These are phyloP conservation scores for Fusarium transvaalense DNA, from an alignment of 2,329 filamentous ascomycete genomes.

Conservation along the genomic window DNA sequence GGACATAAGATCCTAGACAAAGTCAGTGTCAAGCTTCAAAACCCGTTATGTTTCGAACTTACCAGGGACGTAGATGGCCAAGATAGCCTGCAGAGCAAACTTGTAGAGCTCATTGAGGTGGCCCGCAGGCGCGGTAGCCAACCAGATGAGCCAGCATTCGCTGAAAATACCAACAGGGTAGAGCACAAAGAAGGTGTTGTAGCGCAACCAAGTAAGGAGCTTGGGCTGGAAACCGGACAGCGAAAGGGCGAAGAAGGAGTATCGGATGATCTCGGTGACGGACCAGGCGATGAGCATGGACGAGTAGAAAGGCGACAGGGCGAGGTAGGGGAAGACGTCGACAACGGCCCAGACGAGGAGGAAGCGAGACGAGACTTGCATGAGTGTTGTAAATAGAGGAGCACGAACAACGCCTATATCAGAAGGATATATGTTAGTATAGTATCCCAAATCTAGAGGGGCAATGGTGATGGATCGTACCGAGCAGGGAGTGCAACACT, in stretches of 20 bases:
- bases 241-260: slow-evolving; percentile 87
- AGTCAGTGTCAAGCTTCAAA: slow-evolving; percentile 8
- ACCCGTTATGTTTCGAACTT: slow-evolving; percentile 52
- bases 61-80: slow-evolving; percentile 86
- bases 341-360: slow-evolving; percentile 91
- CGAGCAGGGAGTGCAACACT: slow-evolving; percentile 81
- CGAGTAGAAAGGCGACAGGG: slow-evolving; percentile 72
- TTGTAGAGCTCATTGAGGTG: slow-evolving; percentile 63
- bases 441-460: background rate
- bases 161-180: slow-evolving; percentile 93
- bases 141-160: slow-evolving; percentile 85
- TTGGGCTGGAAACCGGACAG: slow-evolving; percentile 72
- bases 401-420: slow-evolving; percentile 82
- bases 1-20: slow-evolving; percentile 74
- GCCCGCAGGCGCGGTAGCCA: slow-evolving; percentile 71
- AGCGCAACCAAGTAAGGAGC: slow-evolving; percentile 82
- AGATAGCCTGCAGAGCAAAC: slow-evolving; percentile 71
- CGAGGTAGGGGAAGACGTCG: slow-evolving; percentile 76
- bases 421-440: slow-evolving; percentile 6
- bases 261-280: slow-evolving; percentile 91
- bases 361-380: slow-evolving; percentile 90
- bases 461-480: slow-evolving; percentile 60
- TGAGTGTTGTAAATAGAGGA: slow-evolving; percentile 84
- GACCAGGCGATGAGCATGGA: slow-evolving; percentile 90
- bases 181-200: slow-evolving; percentile 92